Evolutionary conservation across 2,329 filamentous ascomycete genomes (phyloP).

Genomic region (Trichoderma koningii): DNA sequence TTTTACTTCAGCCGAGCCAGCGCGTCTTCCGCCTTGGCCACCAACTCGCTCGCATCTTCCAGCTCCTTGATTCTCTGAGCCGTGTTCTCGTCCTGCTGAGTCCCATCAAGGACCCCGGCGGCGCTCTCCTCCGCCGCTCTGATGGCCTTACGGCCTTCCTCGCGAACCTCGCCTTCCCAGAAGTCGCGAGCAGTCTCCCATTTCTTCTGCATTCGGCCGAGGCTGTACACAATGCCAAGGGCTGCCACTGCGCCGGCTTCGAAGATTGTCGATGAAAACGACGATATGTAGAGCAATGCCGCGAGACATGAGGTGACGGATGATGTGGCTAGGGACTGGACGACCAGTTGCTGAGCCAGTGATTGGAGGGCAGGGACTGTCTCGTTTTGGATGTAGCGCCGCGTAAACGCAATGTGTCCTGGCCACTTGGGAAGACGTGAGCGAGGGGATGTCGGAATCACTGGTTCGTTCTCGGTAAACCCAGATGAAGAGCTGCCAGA

Average conservation of each 20-base stretch:
- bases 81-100: conserved; percentile 32
- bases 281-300: conserved; percentile 59
- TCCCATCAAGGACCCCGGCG: conserved; percentile 47
- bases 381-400: conserved; percentile 65
- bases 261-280: conserved; percentile 55
- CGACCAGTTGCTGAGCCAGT: conserved; percentile 70
- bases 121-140: conserved; percentile 58
- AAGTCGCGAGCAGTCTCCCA: conserved; percentile 63
- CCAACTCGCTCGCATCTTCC: conserved; percentile 46
- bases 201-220: conserved; percentile 60
- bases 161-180: conserved; percentile 68
- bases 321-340: conserved; percentile 74
- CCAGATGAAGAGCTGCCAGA: not conserved
- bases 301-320: conserved; percentile 60
- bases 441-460: conserved; percentile 32
- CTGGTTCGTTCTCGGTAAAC: conserved; percentile 34
- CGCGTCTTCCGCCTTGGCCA: conserved; percentile 53
- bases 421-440: conserved; percentile 62
- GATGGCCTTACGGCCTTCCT: conserved; percentile 66
- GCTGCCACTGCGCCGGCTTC: conserved; percentile 65
- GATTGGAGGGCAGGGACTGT: conserved; percentile 72
- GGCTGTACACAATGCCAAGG: conserved; percentile 60
- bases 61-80: conserved; percentile 40
- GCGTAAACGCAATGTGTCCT: conserved; percentile 69
- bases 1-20: conserved; percentile 50